phyloP scores from a whole-genome alignment of 2,329 filamentous ascomycete species.

The Bipolaris victoriae region DNA sequence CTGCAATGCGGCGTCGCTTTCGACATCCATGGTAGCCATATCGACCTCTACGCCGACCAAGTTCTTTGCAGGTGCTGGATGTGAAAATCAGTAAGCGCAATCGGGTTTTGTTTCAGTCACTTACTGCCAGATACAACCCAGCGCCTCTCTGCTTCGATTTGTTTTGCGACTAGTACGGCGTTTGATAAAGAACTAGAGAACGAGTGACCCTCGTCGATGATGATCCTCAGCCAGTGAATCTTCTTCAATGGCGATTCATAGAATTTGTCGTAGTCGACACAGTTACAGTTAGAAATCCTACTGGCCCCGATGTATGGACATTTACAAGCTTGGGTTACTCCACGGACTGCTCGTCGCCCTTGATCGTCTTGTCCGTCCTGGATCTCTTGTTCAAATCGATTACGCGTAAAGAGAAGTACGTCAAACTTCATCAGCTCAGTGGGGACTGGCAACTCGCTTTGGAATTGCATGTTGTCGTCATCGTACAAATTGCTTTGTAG shows the following conservation, averaged over 20 bases:
- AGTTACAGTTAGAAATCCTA: constrained; percentile 54
- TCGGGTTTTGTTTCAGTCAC: background rate
- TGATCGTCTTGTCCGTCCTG: constrained; percentile 56
- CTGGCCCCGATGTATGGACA: constrained; percentile 55
- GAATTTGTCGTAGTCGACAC: constrained; percentile 48
- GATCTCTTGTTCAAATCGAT: constrained; percentile 73
- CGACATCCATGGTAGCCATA: constrained; percentile 47
- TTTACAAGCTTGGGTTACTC: constrained; percentile 32
- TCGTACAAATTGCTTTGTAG: constrained; percentile 12
- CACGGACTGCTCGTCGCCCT: constrained; percentile 48
- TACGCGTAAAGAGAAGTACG: constrained; percentile 77
- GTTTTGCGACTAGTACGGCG: constrained; percentile 61
- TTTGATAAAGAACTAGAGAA: constrained; percentile 73
- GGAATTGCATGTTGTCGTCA: constrained; percentile 36
- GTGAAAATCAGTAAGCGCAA: background rate
- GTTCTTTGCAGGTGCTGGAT: constrained; percentile 72
- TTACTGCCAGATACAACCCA: constrained; percentile 86
- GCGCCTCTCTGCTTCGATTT: constrained; percentile 68
- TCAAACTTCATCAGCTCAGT: constrained; percentile 71
- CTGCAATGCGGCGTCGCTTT: constrained; percentile 30
- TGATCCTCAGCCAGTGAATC: constrained; percentile 84
- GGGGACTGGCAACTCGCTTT: constrained; percentile 62
- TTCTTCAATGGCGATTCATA: constrained; percentile 69
- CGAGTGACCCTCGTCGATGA: constrained; percentile 90
- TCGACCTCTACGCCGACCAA: constrained; percentile 76